phyloP scores from a whole-genome alignment of 495 filamentous ascomycete species.

The Aspergillus mulundensis region DNA sequence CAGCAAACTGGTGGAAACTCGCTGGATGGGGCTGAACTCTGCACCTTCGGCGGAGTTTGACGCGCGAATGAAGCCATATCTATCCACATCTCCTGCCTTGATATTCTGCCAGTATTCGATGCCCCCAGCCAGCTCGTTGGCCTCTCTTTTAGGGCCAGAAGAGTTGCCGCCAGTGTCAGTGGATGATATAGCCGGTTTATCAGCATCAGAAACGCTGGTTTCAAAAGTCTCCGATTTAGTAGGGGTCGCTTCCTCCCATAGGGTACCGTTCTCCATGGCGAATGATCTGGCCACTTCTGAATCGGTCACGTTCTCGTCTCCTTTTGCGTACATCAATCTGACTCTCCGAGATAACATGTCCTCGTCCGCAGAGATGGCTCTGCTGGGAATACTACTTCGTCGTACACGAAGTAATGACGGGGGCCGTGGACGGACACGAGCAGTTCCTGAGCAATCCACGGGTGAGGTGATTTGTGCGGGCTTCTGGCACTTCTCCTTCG shows the following conservation, averaged over 20 bases:
- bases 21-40: slow-evolving; percentile 53
- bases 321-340: slow-evolving; percentile 85
- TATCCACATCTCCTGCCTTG: slow-evolving; percentile 79
- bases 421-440: slow-evolving; percentile 38
- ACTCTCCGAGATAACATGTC: slow-evolving; percentile 85
- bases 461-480: slow-evolving; percentile 11
- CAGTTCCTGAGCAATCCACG: slow-evolving; percentile 30
- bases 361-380: slow-evolving; percentile 65
- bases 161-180: slow-evolving; percentile 2
- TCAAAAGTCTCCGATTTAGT: slow-evolving; percentile 41
- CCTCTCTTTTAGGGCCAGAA: slow-evolving; percentile 43
- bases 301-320: slow-evolving; percentile 52
- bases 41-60: slow-evolving; percentile 32
- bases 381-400: slow-evolving; percentile 29
- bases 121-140: slow-evolving; percentile 69
- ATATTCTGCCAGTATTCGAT: slow-evolving; percentile 96
- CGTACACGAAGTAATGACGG: slow-evolving; percentile 32
- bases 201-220: slow-evolving; percentile 16
- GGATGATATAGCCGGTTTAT: slow-evolving; percentile 16
- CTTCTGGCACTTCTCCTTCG: not conserved
- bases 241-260: slow-evolving; percentile 52
- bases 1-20: slow-evolving; percentile 62
- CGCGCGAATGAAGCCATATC: slow-evolving; percentile 86
- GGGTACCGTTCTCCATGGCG: slow-evolving; percentile 54
- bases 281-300: slow-evolving; percentile 41